phyloP scores from a whole-genome alignment of 2,329 filamentous ascomycete species.

The Arthrobotrys conoides region DNA sequence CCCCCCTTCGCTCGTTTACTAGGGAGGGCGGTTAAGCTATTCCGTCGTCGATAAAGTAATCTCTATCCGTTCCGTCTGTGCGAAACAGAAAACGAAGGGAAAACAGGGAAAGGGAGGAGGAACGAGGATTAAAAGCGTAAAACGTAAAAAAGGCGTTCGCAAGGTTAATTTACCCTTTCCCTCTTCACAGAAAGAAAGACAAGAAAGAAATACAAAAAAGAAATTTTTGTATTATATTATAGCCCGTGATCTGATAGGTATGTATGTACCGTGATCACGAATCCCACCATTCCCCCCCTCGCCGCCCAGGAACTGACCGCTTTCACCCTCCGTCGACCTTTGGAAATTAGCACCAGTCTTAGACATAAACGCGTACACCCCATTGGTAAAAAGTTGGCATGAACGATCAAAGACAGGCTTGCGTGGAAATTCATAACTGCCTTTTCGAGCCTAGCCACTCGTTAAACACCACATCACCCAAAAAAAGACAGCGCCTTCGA shows the following conservation, averaged over 20 bases:
- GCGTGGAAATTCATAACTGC: constrained; percentile 7
- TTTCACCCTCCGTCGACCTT: constrained; percentile 4
- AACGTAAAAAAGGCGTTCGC: not conserved
- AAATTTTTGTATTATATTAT: not conserved
- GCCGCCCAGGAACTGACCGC: constrained; percentile 1
- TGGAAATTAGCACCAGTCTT: constrained; percentile 18
- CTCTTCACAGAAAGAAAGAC: not conserved
- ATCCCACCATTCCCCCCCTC: not conserved
- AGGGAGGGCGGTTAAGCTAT: not conserved
- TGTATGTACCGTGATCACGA: constrained; percentile 19
- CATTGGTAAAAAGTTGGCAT: constrained; percentile 5
- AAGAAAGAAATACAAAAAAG: not conserved
- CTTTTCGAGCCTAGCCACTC: constrained; percentile 13
- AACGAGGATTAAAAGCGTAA: not conserved
- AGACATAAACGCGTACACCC: constrained; percentile 20
- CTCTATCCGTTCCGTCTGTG: constrained; percentile 19
- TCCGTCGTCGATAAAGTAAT: not conserved
- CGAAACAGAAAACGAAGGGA: constrained; percentile 4
- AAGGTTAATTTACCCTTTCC: not conserved
- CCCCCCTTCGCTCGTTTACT: not conserved
- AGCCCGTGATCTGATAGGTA: not conserved
- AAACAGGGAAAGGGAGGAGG: too few relatives aligned
- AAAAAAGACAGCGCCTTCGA: constrained; percentile 8
- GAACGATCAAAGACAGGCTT: constrained; percentile 27
- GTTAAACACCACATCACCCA: constrained; percentile 1